Conservation (phyloP, 768 basidiomycete genomes). For the Lactarius hatsudake region DNA sequence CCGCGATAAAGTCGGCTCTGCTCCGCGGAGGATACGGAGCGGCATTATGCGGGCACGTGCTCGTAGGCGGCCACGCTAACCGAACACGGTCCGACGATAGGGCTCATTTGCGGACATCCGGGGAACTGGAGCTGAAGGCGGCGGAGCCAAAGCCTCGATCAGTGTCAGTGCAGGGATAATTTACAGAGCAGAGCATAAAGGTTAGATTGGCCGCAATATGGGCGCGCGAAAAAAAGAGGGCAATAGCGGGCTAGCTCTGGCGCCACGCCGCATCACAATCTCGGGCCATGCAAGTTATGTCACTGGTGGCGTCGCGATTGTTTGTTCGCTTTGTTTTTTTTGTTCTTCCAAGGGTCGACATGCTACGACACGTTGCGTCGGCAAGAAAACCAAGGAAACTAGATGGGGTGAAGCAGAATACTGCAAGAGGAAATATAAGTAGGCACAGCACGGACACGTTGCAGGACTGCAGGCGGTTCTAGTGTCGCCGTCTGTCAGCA, state of each 20-base stretch:
- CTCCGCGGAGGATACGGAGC: neutral
- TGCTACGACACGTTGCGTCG: constrained; percentile 1
- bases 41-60: neutral
- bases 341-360: neutral
- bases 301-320: neutral
- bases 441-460: constrained; percentile 2
- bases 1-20: neutral
- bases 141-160: neutral
- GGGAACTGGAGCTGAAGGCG: neutral
- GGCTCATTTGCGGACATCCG: neutral
- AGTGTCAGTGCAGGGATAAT: neutral
- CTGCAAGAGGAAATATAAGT: neutral
- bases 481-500: neutral
- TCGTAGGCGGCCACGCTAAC: neutral
- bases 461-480: neutral
- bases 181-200: neutral
- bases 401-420: constrained; percentile 2
- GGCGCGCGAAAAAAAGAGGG: constrained; percentile 5
- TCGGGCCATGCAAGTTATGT: neutral
- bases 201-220: neutral
- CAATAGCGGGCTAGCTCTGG: constrained; percentile 22
- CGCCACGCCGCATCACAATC: constrained; percentile 1
- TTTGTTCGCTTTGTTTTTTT: neutral
- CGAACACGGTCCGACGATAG: neutral
- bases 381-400: constrained; percentile 1